A percentile compares a stretch with the other conserved stretches of the same genome.
Evolutionary conservation across 2,329 filamentous ascomycete species (phyloP).

Genomic region (Pyrenophora graminea): DNA sequence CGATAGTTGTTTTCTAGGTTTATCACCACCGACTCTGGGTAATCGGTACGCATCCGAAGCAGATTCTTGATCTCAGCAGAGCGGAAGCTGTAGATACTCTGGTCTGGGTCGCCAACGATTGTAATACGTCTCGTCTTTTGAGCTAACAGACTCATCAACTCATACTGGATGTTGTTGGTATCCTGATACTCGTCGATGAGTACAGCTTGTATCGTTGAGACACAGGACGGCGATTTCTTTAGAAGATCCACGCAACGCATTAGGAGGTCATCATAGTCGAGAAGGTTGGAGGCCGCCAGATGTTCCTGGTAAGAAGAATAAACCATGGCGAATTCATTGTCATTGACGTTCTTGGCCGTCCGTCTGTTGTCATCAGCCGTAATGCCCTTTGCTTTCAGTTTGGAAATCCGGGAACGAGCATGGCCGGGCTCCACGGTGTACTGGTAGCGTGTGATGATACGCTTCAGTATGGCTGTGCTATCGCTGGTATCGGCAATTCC

Average conservation of each 20-base stretch:
- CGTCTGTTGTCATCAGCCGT: slow-evolving; percentile 50
- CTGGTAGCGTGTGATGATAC: slow-evolving; percentile 77
- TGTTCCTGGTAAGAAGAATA: slow-evolving; percentile 79
- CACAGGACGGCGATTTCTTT: slow-evolving; percentile 72
- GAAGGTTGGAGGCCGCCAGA: slow-evolving; percentile 73
- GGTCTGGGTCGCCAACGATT: slow-evolving; percentile 93
- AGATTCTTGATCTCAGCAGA: slow-evolving; percentile 92
- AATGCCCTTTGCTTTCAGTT: slow-evolving; percentile 62
- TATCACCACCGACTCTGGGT: slow-evolving; percentile 77
- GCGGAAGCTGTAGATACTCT: slow-evolving; percentile 96
- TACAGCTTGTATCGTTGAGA: slow-evolving; percentile 86
- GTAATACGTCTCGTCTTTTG: slow-evolving; percentile 76
- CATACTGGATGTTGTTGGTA: slow-evolving; percentile 92
- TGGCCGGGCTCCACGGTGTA: slow-evolving; percentile 69
- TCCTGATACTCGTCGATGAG: slow-evolving; percentile 98
- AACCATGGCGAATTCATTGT: slow-evolving; percentile 67
- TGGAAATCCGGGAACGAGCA: slow-evolving; percentile 75
- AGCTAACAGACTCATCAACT: slow-evolving; percentile 87
- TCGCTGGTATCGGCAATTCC: slow-evolving; percentile 88
- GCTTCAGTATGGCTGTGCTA: slow-evolving; percentile 75
- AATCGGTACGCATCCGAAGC: slow-evolving; percentile 74
- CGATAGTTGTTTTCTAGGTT: slow-evolving; percentile 93
- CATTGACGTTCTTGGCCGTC: slow-evolving; percentile 54
- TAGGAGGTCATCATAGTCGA: slow-evolving; percentile 94
- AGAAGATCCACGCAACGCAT: slow-evolving; percentile 82